phyloP scores from a whole-genome alignment of 192 early-diverging fungal genomes.

The Mortierella alpina region DNA sequence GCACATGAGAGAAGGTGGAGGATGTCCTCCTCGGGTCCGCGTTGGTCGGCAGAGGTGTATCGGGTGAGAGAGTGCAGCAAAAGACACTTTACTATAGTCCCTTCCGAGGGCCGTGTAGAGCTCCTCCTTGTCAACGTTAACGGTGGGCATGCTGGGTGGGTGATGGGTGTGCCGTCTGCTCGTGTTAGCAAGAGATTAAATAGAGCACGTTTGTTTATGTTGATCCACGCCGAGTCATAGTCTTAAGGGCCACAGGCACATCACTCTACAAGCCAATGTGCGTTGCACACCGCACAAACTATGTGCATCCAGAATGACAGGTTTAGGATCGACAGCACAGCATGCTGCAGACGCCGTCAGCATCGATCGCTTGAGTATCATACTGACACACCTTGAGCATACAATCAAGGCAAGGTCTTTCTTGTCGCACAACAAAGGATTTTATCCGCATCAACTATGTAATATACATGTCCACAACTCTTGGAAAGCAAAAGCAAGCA shows the following conservation, averaged over 20 bases:
- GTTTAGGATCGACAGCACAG: no score
- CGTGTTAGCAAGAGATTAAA: background rate
- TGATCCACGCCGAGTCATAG: background rate
- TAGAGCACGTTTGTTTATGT: slow-evolving; percentile 1
- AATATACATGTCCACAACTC: background rate
- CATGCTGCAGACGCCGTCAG: no score
- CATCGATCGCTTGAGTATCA: no score
- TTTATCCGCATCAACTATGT: no score
- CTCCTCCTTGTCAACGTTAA: slow-evolving; percentile 91
- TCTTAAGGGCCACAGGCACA: no score
- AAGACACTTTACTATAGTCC: slow-evolving; percentile 71
- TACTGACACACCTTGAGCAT: no score
- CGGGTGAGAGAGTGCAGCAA: background rate
- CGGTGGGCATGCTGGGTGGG: slow-evolving; percentile 86
- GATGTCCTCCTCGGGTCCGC: no score
- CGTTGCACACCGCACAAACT: slow-evolving; percentile 1
- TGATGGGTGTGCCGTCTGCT: background rate
- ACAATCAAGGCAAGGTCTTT: no score
- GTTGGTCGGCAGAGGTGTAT: background rate
- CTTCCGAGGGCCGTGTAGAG: slow-evolving; percentile 86
- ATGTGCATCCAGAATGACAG: background rate
- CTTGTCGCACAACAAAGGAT: no score
- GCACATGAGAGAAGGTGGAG: no score
- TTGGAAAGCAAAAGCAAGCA: background rate
- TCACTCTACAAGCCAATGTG: no score